Percentiles rank a stretch among this genome's conserved stretches.
Evolutionary conservation across 2,329 filamentous ascomycete species (phyloP).

Genomic region (Penicillium hordei): DNA sequence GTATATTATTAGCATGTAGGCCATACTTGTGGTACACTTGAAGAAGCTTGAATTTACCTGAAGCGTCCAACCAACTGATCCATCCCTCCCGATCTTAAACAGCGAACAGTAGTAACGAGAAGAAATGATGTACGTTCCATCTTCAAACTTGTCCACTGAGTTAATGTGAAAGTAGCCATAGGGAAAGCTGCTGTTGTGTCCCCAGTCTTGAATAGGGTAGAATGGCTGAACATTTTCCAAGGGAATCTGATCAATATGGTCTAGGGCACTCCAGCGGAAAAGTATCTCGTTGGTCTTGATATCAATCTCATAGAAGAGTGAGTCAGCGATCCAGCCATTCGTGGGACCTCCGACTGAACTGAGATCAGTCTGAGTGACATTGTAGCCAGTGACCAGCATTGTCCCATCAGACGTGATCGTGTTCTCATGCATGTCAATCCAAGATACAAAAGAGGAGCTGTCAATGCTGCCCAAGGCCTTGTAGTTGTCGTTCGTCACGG

Average conservation of each 20-base stretch:
- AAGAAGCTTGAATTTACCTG: constrained; percentile 15
- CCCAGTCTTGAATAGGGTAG: constrained; percentile 13
- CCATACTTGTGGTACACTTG: too few species aligned
- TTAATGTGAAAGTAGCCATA: constrained; percentile 29
- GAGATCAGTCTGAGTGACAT: constrained; percentile 28
- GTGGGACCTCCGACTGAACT: constrained; percentile 28
- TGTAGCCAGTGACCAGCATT: constrained; percentile 30
- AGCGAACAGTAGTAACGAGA: constrained; percentile 1
- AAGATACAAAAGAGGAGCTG: constrained; percentile 19
- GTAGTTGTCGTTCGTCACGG: constrained; percentile 18
- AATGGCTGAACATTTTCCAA: constrained; percentile 15
- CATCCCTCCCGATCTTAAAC: constrained; percentile 9
- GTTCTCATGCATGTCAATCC: constrained; percentile 32
- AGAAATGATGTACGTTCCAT: constrained; percentile 2
- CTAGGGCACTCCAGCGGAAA: constrained; percentile 32
- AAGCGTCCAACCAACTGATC: constrained; percentile 12
- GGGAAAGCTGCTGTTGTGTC: constrained; percentile 17
- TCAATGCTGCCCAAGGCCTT: constrained; percentile 20
- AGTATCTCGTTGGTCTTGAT: constrained; percentile 29
- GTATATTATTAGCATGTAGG: neutral
- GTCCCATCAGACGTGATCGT: constrained; percentile 27
- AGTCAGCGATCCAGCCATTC: constrained; percentile 32
- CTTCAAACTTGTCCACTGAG: constrained; percentile 18
- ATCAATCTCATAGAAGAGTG: constrained; percentile 32
- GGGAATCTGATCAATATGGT: constrained; percentile 24